phyloP scores from a whole-genome alignment of 345 rosid genomes.

The Limnanthes douglasii region DNA sequence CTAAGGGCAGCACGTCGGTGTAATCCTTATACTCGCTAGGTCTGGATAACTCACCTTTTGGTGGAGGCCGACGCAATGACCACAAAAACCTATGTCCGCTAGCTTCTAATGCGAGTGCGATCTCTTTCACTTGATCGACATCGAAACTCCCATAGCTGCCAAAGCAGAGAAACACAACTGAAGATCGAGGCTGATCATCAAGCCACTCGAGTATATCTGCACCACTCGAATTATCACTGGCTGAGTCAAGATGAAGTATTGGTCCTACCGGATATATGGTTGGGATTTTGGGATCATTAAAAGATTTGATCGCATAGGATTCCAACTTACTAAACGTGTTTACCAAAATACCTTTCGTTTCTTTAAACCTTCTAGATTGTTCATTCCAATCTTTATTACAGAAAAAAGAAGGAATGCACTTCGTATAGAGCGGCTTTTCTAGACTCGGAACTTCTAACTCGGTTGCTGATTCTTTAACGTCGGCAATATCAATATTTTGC shows the following conservation, averaged over 20 bases:
- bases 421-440: slow-evolving; percentile 15
- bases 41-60: too few relatives aligned
- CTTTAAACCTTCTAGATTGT: slow-evolving; percentile 6
- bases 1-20: slow-evolving; percentile 16
- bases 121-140: slow-evolving; percentile 25
- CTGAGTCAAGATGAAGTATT: slow-evolving; percentile 16
- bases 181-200: slow-evolving; percentile 21
- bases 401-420: slow-evolving; percentile 14
- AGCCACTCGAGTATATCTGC: slow-evolving; percentile 32
- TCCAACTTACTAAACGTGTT: slow-evolving; percentile 28
- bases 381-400: slow-evolving; percentile 4
- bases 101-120: slow-evolving; percentile 32
- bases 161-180: slow-evolving; percentile 51
- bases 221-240: not conserved
- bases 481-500: slow-evolving; percentile 9
- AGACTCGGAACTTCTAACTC: slow-evolving; percentile 16
- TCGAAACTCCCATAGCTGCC: slow-evolving; percentile 45
- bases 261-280: slow-evolving; percentile 35
- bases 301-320: slow-evolving; percentile 8
- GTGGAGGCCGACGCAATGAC: slow-evolving; percentile 17
- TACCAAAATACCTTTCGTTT: slow-evolving; percentile 22
- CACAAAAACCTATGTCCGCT: slow-evolving; percentile 31
- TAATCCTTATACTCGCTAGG: slow-evolving; percentile 10
- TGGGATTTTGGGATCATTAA: slow-evolving; percentile 6
- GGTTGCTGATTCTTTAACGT: slow-evolving; percentile 12